These are phyloP conservation scores for Calonectria pauciramosa DNA, from an alignment of 2,329 filamentous ascomycete genomes.

Conservation along the genomic window DNA sequence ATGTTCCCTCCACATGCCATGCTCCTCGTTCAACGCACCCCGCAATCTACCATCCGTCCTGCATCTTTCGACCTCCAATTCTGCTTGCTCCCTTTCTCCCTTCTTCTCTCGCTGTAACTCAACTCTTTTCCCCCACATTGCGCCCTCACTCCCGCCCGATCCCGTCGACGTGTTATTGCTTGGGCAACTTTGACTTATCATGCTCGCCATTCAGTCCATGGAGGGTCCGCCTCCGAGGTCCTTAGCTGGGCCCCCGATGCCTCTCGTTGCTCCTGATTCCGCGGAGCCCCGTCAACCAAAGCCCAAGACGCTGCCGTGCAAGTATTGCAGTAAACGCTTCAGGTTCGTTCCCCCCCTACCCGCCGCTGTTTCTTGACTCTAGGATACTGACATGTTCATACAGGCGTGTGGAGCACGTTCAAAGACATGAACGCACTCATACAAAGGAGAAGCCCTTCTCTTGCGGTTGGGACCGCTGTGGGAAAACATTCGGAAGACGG, in stretches of 20 bases:
- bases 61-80: conserved; percentile 47
- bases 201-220: conserved; percentile 68
- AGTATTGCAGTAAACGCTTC: conserved; percentile 74
- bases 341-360: conserved; percentile 59
- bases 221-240: conserved; percentile 58
- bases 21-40: conserved; percentile 45
- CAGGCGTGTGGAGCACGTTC: conserved; percentile 75
- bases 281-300: conserved; percentile 69
- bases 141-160: conserved; percentile 22
- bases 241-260: conserved; percentile 42
- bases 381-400: neutral
- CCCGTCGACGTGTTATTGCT: conserved; percentile 33
- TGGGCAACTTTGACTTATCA: conserved; percentile 49
- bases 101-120: conserved; percentile 35
- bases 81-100: conserved; percentile 37
- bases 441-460: conserved; percentile 76
- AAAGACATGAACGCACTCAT: conserved; percentile 74
- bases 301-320: conserved; percentile 73
- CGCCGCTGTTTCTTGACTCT: conserved; percentile 32
- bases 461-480: conserved; percentile 71
- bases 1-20: conserved; percentile 46
- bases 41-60: conserved; percentile 45
- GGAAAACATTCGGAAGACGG: conserved; percentile 74
- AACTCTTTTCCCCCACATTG: conserved; percentile 38
- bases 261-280: conserved; percentile 57